Conservation (phyloP, 73 alveolate species). For the Symbiodinium natans region DNA sequence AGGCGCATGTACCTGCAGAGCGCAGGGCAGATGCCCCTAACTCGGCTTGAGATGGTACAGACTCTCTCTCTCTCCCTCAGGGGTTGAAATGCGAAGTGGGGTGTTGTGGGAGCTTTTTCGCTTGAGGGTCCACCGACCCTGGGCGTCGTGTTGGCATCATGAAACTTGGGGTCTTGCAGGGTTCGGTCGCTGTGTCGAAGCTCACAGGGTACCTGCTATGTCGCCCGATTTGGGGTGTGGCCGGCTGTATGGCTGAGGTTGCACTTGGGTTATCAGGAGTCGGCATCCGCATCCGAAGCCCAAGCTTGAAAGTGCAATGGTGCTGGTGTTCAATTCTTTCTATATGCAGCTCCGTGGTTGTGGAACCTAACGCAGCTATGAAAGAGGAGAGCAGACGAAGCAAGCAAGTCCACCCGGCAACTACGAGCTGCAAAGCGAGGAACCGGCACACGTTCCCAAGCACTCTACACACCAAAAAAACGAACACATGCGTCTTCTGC, state of each 20-base stretch:
- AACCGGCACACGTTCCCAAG: neutral
- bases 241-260: too few species aligned
- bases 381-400: too few species aligned
- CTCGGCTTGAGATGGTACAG: neutral
- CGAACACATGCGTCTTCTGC: too few species aligned
- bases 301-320: too few species aligned
- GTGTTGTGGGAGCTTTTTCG: neutral
- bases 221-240: too few species aligned
- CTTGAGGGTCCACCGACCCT: neutral
- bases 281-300: too few species aligned
- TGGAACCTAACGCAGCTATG: too few species aligned
- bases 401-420: neutral
- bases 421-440: neutral
- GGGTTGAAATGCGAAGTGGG: neutral
- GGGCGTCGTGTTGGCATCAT: neutral
- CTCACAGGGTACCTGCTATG: too few species aligned
- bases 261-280: too few species aligned
- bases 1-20: conserved; percentile 57
- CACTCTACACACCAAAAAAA: neutral
- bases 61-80: neutral
- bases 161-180: neutral
- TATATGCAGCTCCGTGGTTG: too few species aligned
- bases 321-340: too few species aligned
- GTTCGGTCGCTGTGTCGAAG: neutral
- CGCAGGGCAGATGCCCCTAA: too few species aligned